Percentiles rank a stretch among this genome's conserved stretches.
These are phyloP conservation scores for Colletotrichum sublineola DNA, from an alignment of 2,329 filamentous ascomycete genomes.

Conservation along the genomic window DNA sequence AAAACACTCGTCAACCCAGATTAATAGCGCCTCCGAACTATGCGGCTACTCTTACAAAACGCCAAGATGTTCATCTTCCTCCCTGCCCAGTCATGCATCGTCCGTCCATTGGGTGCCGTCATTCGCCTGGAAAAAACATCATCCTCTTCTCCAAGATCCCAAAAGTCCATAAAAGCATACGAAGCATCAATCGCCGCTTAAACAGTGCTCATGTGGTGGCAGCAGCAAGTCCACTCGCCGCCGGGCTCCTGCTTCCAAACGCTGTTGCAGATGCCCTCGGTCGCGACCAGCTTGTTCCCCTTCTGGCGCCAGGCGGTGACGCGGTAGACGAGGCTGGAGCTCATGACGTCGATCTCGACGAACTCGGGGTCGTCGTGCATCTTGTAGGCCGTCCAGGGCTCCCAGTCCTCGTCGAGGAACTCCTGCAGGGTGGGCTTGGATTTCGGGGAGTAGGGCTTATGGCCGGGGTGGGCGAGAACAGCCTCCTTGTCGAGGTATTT, in stretches of 20 bases:
- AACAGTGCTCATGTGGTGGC: constrained; percentile 50
- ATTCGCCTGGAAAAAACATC: not conserved
- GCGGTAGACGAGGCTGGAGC: constrained; percentile 49
- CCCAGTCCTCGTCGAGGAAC: constrained; percentile 51
- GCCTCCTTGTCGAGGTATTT: constrained; percentile 54
- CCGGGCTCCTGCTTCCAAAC: constrained; percentile 52
- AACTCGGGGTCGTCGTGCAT: constrained; percentile 53
- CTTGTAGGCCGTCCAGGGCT: constrained; percentile 54
- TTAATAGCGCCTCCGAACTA: constrained; percentile 18
- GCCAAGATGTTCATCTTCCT: not conserved
- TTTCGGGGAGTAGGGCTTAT: constrained; percentile 48
- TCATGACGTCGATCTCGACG: constrained; percentile 56
- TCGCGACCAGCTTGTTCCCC: constrained; percentile 49
- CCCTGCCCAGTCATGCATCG: not conserved
- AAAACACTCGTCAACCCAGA: not conserved
- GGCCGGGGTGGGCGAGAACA: constrained; percentile 50
- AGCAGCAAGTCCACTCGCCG: constrained; percentile 53
- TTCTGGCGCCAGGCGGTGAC: constrained; percentile 51
- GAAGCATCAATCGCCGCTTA: not conserved
- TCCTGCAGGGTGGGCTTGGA: constrained; percentile 51
- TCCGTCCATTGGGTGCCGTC: not conserved
- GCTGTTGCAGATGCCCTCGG: constrained; percentile 52
- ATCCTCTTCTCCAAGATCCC: not conserved
- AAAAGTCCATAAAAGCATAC: not conserved
- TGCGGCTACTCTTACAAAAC: constrained; percentile 38